A percentile compares a stretch with the other conserved stretches of the same genome.
These are phyloP conservation scores for Fonsecaea pugnacius DNA, from an alignment of 2,329 filamentous ascomycete species.

Conservation along the genomic window DNA sequence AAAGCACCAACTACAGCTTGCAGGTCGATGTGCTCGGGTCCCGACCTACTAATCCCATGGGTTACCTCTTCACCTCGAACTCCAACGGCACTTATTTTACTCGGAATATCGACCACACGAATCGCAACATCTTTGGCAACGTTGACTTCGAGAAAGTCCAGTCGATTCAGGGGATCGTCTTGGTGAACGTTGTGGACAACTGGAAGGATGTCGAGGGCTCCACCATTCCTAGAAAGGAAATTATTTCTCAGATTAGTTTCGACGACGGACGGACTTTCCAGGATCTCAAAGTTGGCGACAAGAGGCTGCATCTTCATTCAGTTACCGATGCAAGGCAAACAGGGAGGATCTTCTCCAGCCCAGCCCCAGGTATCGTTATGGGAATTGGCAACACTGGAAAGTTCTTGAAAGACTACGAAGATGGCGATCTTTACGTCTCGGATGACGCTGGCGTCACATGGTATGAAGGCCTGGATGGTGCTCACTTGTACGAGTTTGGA, in stretches of 20 bases:
- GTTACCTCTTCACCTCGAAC: slow-evolving; percentile 90
- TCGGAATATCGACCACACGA: slow-evolving; percentile 87
- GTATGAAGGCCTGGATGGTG: slow-evolving; percentile 72
- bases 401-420: slow-evolving; percentile 68
- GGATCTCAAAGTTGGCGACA: slow-evolving; percentile 68
- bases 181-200: slow-evolving; percentile 89
- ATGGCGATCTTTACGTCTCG: slow-evolving; percentile 84
- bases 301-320: slow-evolving; percentile 83
- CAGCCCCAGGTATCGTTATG: slow-evolving; percentile 91
- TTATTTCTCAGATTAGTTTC: slow-evolving; percentile 85
- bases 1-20: slow-evolving; percentile 97
- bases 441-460: slow-evolving; percentile 89
- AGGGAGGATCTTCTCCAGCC: slow-evolving; percentile 89
- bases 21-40: slow-evolving; percentile 89
- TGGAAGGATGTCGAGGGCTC: slow-evolving; percentile 70
- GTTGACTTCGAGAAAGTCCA: slow-evolving; percentile 96
- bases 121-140: slow-evolving; percentile 73
- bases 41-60: slow-evolving; percentile 70
- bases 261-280: slow-evolving; percentile 91
- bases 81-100: slow-evolving; percentile 97
- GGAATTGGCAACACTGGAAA: slow-evolving; percentile 89
- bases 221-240: slow-evolving; percentile 62
- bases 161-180: slow-evolving; percentile 86
- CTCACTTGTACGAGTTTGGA: slow-evolving; percentile 95
- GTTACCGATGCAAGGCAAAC: slow-evolving; percentile 82